phyloP scores from a whole-genome alignment of 2,329 filamentous ascomycete species.

The Ophiostoma sp. region DNA sequence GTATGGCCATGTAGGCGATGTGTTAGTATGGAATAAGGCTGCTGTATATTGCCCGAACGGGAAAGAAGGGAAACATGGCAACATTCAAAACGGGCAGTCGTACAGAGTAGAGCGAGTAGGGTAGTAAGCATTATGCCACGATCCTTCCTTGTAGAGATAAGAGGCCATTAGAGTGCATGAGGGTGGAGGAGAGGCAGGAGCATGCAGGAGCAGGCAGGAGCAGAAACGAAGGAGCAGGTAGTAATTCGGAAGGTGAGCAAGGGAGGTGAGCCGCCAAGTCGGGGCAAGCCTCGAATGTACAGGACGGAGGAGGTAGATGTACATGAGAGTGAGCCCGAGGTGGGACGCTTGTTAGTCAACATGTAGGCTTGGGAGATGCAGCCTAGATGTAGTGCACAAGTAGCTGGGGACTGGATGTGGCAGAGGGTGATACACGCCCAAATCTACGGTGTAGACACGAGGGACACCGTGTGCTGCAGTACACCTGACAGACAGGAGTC shows the following conservation, averaged over 20 bases:
- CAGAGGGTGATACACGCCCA: background rate
- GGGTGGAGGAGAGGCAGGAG: background rate
- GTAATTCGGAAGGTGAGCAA: background rate
- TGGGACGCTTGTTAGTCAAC: background rate
- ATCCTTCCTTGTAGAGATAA: conserved; percentile 1
- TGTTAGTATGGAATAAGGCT: conserved; percentile 2
- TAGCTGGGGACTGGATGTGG: background rate
- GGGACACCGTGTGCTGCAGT: background rate
- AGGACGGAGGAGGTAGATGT: background rate
- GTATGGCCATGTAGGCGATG: too few relatives aligned
- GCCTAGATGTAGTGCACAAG: background rate
- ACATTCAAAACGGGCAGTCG: conserved; percentile 8
- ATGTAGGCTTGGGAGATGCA: background rate
- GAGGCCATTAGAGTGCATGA: background rate
- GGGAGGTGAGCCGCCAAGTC: conserved; percentile 1
- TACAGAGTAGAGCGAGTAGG: background rate
- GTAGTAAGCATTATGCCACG: conserved; percentile 10
- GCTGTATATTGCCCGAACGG: background rate
- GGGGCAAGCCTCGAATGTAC: background rate
- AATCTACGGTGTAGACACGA: background rate
- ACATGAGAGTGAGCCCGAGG: background rate
- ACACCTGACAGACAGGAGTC: too few relatives aligned
- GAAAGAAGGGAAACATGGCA: background rate
- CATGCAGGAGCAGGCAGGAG: background rate
- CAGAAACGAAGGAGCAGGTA: background rate